phyloP scores from a whole-genome alignment of 352 stramenopile species.

The Globisporangium cederbergense region DNA sequence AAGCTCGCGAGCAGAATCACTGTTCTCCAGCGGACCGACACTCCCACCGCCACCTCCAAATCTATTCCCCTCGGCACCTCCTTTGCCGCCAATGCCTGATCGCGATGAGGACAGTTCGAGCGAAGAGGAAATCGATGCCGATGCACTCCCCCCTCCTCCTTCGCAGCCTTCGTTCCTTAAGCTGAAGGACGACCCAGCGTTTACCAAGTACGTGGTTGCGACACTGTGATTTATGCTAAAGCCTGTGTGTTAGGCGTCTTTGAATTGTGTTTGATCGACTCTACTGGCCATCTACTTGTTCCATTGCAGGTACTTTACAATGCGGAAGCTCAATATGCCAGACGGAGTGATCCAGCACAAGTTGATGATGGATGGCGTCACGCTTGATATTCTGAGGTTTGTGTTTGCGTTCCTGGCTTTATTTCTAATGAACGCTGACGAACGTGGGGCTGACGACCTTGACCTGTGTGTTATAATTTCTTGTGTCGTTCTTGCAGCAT shows the following conservation, averaged over 20 bases:
- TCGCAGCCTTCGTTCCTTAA: slow-evolving; percentile 46
- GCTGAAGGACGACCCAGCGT: slow-evolving; percentile 77
- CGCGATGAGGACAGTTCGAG: slow-evolving; percentile 62
- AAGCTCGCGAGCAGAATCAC: slow-evolving; percentile 43
- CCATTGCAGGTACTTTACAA: slow-evolving; percentile 72
- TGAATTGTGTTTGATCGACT: background rate
- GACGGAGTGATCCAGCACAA: slow-evolving; percentile 82
- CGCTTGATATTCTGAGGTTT: slow-evolving; percentile 62
- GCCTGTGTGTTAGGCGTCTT: background rate
- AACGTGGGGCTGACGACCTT: background rate
- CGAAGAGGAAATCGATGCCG: slow-evolving; percentile 41
- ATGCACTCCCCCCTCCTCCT: slow-evolving; percentile 10
- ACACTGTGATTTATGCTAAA: background rate
- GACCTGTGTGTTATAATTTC: background rate
- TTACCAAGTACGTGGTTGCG: slow-evolving; percentile 47
- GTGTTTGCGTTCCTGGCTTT: background rate
- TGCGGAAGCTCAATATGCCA: slow-evolving; percentile 77
- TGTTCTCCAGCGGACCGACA: slow-evolving; percentile 47
- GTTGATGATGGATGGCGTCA: slow-evolving; percentile 73
- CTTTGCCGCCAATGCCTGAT: slow-evolving; percentile 28
- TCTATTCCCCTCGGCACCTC: slow-evolving; percentile 23
- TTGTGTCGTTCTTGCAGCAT: slow-evolving; percentile 38
- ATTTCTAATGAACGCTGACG: background rate
- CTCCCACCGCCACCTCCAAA: slow-evolving; percentile 34
- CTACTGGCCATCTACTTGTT: slow-evolving; percentile 5